Evolutionary conservation across 352 stramenopile genomes (phyloP), one percentile per base, ranked within the genome.

Genomic region (Aphanomyces invadans): DNA sequence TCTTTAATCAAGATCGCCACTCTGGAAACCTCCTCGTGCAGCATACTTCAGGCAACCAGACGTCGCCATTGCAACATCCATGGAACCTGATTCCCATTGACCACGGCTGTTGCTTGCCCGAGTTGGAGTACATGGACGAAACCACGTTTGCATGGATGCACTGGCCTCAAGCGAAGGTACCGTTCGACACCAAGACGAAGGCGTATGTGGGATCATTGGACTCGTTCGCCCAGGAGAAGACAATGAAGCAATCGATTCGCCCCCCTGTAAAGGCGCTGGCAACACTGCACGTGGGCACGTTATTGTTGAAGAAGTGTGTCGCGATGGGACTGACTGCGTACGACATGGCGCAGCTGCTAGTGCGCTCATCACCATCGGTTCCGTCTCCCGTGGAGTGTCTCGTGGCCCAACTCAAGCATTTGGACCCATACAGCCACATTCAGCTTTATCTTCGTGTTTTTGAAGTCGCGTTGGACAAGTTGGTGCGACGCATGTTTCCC

Each of bases 1-100:
- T 95, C 0, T 76, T 76, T 1, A 93, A 95, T 69, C 81, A 89
- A 33, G 86, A 93, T 68, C 84, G 86, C 0, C 84, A 95, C 51
- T 75, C 79, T 21, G 84, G 84, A 31, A 95, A 95, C 68, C 55
- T 95, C 11, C 68, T 95, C 19, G 77, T 87, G 9, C 44, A 76
- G 32, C 19, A 10, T 2, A 45, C 25, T 21, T 19, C 25, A 31
- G 59, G 31, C 11, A 46, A 45, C 45, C n/a, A 38, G 67, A 44
- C 23, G 32, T 57, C 11, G 62, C 36, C 36, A 42, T 42, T 15
- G 7, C 69, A 9, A 67, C 57, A n/a, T n/a, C n/a, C n/a, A n/a
- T n/a, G 38, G 49, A 80, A 69, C 59, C 65, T 92, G 1, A 70
- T 90, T 3, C 84, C 84, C 0, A 92, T 92, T 39, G 84, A 91